A percentile compares a stretch with the other conserved stretches of the same genome.
Conservation (phyloP, 495 filamentous ascomycete species). For the Massariosphaeria phaeospora region DNA sequence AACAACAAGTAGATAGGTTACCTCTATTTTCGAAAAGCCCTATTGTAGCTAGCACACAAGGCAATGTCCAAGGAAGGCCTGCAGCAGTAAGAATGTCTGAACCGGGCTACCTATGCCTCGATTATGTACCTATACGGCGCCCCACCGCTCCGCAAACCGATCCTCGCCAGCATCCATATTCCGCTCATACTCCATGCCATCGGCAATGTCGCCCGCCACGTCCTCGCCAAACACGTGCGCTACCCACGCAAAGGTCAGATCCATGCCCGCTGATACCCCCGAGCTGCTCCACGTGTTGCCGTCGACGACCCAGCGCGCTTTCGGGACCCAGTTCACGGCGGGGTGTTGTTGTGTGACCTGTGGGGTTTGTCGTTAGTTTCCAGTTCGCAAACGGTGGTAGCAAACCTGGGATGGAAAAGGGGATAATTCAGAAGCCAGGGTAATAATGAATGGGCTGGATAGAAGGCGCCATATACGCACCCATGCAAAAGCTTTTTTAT, state of each 20-base stretch:
- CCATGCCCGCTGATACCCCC: constrained; percentile 61
- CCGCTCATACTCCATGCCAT: constrained; percentile 40
- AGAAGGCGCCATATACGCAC: constrained; percentile 39
- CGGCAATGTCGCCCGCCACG: constrained; percentile 30
- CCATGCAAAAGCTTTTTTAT: constrained; percentile 33
- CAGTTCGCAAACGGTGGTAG: constrained; percentile 41
- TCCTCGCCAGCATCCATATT: constrained; percentile 35
- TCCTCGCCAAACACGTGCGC: constrained; percentile 44
- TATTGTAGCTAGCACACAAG: too few species aligned
- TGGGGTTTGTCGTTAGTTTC: constrained; percentile 42
- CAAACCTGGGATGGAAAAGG: constrained; percentile 56
- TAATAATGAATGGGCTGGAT: not conserved
- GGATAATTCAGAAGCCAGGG: constrained; percentile 20
- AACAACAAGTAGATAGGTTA: too few species aligned
- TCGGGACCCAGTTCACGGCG: constrained; percentile 54
- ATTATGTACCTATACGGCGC: constrained; percentile 9
- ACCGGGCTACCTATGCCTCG: not conserved
- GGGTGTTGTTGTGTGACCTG: constrained; percentile 41
- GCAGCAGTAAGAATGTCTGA: too few species aligned
- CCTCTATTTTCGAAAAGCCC: too few species aligned
- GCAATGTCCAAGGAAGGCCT: too few species aligned
- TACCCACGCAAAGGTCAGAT: constrained; percentile 55
- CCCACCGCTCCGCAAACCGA: constrained; percentile 41
- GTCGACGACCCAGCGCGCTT: constrained; percentile 61
- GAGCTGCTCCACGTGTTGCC: constrained; percentile 65